phyloP scores from a whole-genome alignment of 768 basidiomycete species.

The Leucosporidium scottii region DNA sequence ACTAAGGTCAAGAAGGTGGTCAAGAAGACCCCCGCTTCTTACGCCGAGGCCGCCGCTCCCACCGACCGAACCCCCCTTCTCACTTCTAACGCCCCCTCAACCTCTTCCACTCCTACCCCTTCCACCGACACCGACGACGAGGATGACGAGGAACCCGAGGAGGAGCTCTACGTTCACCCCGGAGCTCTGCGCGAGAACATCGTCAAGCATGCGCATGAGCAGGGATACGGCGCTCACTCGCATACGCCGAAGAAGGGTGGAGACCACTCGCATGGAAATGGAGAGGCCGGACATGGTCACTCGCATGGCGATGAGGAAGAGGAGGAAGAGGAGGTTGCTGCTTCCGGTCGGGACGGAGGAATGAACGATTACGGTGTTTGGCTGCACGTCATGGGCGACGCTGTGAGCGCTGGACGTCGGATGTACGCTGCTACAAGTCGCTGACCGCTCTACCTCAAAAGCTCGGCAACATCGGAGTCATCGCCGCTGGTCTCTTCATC shows the following conservation, averaged over 20 bases:
- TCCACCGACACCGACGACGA: conserved; percentile 2
- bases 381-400: conserved; percentile 91
- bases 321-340: conserved; percentile 33
- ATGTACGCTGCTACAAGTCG: neutral
- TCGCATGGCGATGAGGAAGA: conserved; percentile 44
- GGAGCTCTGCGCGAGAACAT: conserved; percentile 47
- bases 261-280: conserved; percentile 31
- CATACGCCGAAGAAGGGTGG: conserved; percentile 24
- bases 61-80: conserved; percentile 29
- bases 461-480: conserved; percentile 95
- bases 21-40: neutral
- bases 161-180: conserved; percentile 60
- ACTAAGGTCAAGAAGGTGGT: neutral
- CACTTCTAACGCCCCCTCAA: neutral
- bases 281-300: conserved; percentile 41
- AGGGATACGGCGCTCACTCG: conserved; percentile 43
- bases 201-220: conserved; percentile 72
- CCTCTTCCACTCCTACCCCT: neutral
- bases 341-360: conserved; percentile 50
- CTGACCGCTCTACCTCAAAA: conserved; percentile 19
- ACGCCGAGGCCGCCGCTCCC: conserved; percentile 8
- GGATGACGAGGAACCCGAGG: conserved; percentile 31
- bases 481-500: conserved; percentile 87
- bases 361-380: conserved; percentile 99
- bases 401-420: conserved; percentile 42